phyloP scores from a whole-genome alignment of 148 eudicot genomes.

The Diospyros lotus region DNA sequence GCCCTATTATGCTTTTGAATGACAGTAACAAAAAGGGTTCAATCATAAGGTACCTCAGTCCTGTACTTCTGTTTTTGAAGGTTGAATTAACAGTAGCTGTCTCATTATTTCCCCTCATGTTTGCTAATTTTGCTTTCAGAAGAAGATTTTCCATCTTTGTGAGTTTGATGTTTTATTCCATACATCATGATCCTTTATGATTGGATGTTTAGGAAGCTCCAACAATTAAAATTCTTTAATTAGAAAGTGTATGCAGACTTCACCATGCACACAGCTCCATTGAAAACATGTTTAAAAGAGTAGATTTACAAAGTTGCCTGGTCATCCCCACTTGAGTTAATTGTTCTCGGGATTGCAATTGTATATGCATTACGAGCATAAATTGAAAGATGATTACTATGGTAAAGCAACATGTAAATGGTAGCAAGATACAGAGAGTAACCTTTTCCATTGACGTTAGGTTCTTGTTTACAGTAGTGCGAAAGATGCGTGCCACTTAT shows the following conservation, averaged over 20 bases:
- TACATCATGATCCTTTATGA: not conserved
- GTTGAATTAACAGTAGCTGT: not conserved
- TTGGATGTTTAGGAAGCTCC: not conserved
- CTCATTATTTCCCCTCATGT: not conserved
- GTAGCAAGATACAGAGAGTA: too few species aligned
- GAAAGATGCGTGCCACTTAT: too few species aligned
- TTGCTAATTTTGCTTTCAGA: not conserved
- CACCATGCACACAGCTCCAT: too few species aligned
- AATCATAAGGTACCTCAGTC: constrained; percentile 44
- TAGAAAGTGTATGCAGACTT: not conserved
- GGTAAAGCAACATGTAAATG: too few species aligned
- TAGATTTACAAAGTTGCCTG: too few species aligned
- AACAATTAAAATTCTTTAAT: not conserved
- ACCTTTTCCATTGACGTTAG: too few species aligned
- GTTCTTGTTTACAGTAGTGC: too few species aligned
- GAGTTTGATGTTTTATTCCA: not conserved
- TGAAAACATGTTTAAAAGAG: too few species aligned
- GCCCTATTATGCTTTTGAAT: constrained; percentile 68
- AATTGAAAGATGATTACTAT: too few species aligned
- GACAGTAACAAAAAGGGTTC: constrained; percentile 34
- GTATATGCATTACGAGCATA: too few species aligned
- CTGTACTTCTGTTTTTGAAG: constrained; percentile 7
- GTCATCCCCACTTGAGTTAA: too few species aligned
- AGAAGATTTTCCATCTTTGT: not conserved
- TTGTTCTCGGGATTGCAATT: too few species aligned